A percentile compares a stretch with the other conserved stretches of the same genome.
Conservation (phyloP, 1,284 basidiomycete species). For the Leccinum griseonigrum region DNA sequence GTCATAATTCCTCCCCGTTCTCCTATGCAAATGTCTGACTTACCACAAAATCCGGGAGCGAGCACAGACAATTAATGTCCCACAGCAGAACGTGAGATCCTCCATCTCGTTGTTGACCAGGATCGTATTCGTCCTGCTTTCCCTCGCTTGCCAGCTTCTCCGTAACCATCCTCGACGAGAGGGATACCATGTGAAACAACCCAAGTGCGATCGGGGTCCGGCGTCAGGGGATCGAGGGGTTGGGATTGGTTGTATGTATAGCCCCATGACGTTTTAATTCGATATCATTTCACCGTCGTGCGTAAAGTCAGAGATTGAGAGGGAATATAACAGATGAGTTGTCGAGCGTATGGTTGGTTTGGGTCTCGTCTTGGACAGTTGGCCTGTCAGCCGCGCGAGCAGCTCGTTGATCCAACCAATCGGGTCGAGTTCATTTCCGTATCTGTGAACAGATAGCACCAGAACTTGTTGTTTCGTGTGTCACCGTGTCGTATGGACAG, state of each 20-base stretch:
- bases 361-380: slow-evolving; percentile 64
- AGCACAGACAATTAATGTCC: background rate
- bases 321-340: slow-evolving; percentile 66
- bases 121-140: background rate
- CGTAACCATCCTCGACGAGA: background rate
- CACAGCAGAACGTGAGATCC: background rate
- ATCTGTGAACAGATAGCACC: slow-evolving; percentile 35
- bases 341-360: slow-evolving; percentile 79
- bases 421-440: slow-evolving; percentile 61
- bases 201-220: slow-evolving; percentile 23
- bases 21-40: background rate
- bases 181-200: background rate
- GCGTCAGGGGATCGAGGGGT: slow-evolving; percentile 40
- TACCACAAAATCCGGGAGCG: background rate
- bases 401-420: slow-evolving; percentile 85
- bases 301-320: slow-evolving; percentile 56
- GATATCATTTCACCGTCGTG: slow-evolving; percentile 79
- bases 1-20: background rate
- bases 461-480: slow-evolving; percentile 43
- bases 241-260: slow-evolving; percentile 41
- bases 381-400: slow-evolving; percentile 69
- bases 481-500: background rate
- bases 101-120: background rate
- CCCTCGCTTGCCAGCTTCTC: background rate
- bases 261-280: background rate